Base-by-base conservation (phyloP, 2,329 filamentous ascomycete genomes). In the Botrytis hyacinthi region DNA sequence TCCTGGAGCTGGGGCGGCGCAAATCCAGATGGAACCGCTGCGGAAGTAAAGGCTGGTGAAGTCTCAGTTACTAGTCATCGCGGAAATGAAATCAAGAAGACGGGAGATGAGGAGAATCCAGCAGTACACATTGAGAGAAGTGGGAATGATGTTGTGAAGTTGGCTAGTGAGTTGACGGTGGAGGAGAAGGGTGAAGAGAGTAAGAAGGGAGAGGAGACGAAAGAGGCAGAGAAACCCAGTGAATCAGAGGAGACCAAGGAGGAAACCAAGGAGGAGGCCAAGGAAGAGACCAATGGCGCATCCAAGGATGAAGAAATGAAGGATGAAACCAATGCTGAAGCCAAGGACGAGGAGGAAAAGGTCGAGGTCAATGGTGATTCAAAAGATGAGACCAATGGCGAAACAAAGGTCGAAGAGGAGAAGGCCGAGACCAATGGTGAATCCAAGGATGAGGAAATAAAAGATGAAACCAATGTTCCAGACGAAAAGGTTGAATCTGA, bases 131-230 rank as follows among this genome's bases (percentile, higher is more conserved):
- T 91, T 77, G 84, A 84, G 77, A 85, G 88, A 63, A 83, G 85
- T 22, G 89, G 89, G 66, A 90, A 91, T 77, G 89, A 91, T 80
- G 89, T 91, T 32, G 88, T 90, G 70, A 91, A 91, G 83, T 85
- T 85, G 75, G 87, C 89, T 20, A 87, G 85, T 61, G 89, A 91
- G 81, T 82, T 91, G 42, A 84, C 86, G 4, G 83, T 91, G 48
- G 87, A 73, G 59, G 60, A 46, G 8, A 73, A 73, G 48, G 54
- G 54, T 29, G 32, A 73, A 40, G 72, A 75, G 71, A 74, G 76
- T 22, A 71, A 72, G n/a, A 67, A 83, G 74, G 82, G 84, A 71
- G 73, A 81, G 35, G 75, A 78, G 16, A 74, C 9, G 4, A n/a
- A 40, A 10, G 32, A 54, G 32, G 65, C 29, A 12, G 46, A 18